Conservation (phyloP, 2,329 filamentous ascomycete species). For the Saccharata proteae region DNA sequence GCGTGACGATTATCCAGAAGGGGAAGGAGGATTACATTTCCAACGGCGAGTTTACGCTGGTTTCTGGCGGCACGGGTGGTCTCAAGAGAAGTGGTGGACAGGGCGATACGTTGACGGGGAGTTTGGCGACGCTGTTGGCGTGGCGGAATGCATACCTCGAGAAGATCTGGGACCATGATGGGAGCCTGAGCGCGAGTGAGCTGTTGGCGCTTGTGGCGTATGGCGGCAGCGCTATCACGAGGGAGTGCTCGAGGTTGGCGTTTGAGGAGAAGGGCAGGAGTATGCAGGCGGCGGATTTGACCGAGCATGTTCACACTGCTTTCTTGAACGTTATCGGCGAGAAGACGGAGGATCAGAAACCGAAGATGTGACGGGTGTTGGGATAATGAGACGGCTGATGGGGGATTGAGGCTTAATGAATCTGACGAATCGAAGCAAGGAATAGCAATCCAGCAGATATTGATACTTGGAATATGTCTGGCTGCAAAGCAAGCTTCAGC, state of each 20-base stretch:
- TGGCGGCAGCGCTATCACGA: conserved; percentile 75
- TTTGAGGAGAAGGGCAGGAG: conserved; percentile 77
- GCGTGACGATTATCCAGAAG: conserved; percentile 88
- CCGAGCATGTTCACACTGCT: conserved; percentile 73
- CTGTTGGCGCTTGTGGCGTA: conserved; percentile 67
- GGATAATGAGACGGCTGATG: no score
- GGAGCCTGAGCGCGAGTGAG: conserved; percentile 43
- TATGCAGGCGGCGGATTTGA: conserved; percentile 86
- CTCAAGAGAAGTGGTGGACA: conserved; percentile 87
- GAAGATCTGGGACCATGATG: conserved; percentile 56
- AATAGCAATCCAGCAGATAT: no score
- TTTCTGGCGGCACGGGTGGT: conserved; percentile 68
- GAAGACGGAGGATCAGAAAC: no score
- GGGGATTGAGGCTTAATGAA: no score
- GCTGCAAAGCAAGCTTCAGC: no score
- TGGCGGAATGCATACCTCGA: conserved; percentile 85
- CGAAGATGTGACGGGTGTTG: no score
- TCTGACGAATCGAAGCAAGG: no score
- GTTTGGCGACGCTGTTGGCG: conserved; percentile 74
- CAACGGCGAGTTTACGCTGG: conserved; percentile 62
- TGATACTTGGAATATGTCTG: no score
- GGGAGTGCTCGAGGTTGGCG: conserved; percentile 79
- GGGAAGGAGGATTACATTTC: conserved; percentile 71
- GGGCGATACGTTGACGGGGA: conserved; percentile 87
- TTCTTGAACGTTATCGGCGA: conserved; percentile 75